Conservation (phyloP, 805 yeast genomes). For the Cyberlindnera misumaiensis region DNA sequence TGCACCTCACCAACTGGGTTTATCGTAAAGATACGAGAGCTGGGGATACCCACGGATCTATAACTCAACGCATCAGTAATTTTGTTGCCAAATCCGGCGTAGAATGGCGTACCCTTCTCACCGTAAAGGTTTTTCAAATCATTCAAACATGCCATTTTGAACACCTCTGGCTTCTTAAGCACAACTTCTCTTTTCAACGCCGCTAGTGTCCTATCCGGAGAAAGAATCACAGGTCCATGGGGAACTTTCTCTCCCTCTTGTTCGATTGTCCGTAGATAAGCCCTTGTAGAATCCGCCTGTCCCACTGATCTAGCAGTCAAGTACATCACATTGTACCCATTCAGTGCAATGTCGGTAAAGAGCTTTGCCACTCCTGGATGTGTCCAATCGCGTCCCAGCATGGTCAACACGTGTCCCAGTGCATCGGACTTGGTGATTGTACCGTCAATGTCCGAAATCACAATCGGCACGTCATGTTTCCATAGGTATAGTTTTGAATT, state of each 20-base stretch:
- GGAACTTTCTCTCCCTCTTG: conserved; percentile 78
- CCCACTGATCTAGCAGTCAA: conserved; percentile 94
- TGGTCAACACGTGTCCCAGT: conserved; percentile 86
- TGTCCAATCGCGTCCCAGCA: conserved; percentile 97
- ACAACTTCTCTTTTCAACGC: conserved; percentile 90
- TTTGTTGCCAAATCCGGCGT: conserved; percentile 95
- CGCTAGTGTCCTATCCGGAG: conserved; percentile 96
- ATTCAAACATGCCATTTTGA: conserved; percentile 92
- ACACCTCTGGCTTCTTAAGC: conserved; percentile 93
- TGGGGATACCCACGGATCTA: conserved; percentile 88
- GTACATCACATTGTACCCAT: conserved; percentile 92
- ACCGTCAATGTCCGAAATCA: conserved; percentile 95
- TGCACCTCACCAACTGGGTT: conserved; percentile 96
- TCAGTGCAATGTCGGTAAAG: conserved; percentile 76
- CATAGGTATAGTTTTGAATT: conserved; percentile 72
- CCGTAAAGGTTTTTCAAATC: conserved; percentile 74
- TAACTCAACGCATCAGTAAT: conserved; percentile 96
- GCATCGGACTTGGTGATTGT: conserved; percentile 98
- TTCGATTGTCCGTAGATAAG: conserved; percentile 67
- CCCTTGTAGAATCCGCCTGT: conserved; percentile 86
- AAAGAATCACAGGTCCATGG: conserved; percentile 84
- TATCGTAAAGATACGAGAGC: conserved; percentile 90
- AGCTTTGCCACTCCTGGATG: conserved; percentile 91
- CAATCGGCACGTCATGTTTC: conserved; percentile 81
- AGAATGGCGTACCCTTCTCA: conserved; percentile 67